Conservation (phyloP, 192 early-diverging fungal species). For the Spizellomyces punctatus region DNA sequence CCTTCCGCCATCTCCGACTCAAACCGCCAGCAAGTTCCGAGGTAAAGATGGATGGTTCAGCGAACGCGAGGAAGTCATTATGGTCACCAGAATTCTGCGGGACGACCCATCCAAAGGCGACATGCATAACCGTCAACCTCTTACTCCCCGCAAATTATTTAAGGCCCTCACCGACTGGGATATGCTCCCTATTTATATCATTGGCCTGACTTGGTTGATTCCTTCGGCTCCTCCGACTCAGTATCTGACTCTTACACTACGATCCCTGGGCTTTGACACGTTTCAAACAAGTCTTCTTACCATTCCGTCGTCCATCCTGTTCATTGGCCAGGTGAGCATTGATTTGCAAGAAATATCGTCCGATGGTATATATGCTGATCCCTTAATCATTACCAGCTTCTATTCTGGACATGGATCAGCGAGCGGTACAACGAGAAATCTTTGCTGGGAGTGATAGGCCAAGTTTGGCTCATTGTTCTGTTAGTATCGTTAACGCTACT, state of each 20-base stretch:
- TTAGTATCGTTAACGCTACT: neutral
- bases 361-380: neutral
- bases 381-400: neutral
- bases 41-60: conserved; percentile 44
- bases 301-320: conserved; percentile 8
- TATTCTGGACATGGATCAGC: conserved; percentile 1
- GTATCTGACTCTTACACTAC: conserved; percentile 25
- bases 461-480: neutral
- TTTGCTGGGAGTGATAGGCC: neutral
- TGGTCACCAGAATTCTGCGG: conserved; percentile 59
- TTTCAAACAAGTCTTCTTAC: conserved; percentile 27
- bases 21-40: conserved; percentile 13
- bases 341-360: neutral
- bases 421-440: conserved; percentile 2
- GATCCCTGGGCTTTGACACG: conserved; percentile 25
- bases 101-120: conserved; percentile 58
- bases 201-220: conserved; percentile 20
- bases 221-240: conserved; percentile 3
- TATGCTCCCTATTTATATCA: conserved; percentile 28
- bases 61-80: conserved; percentile 59
- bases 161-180: conserved; percentile 26
- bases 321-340: conserved; percentile 4
- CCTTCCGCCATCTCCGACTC: conserved; percentile 53
- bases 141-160: conserved; percentile 24
- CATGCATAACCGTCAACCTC: conserved; percentile 8